Percentiles rank a stretch among this genome's conserved stretches.
Conservation (phyloP, 352 stramenopile genomes). For the Globisporangium okanoganense region DNA sequence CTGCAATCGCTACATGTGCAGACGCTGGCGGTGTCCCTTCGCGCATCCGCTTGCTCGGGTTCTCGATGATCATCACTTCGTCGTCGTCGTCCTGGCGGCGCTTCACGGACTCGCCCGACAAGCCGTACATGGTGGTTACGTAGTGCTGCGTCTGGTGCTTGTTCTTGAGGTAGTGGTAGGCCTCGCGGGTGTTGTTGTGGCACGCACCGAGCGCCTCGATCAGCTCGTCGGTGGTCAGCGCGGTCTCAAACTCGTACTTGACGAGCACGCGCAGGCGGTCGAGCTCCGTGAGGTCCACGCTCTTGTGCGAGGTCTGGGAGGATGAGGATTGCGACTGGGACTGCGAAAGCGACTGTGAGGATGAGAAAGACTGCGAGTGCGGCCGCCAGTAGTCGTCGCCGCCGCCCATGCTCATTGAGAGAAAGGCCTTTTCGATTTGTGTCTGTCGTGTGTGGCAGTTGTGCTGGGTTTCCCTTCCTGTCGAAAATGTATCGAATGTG, state of each 20-base stretch:
- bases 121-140: neutral
- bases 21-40: slow-evolving; percentile 4
- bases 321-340: neutral
- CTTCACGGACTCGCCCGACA: slow-evolving; percentile 1
- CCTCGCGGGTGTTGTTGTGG: slow-evolving; percentile 41
- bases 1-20: neutral
- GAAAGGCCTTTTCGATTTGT: neutral
- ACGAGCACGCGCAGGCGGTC: slow-evolving; percentile 54
- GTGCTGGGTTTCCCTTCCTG: too few species aligned
- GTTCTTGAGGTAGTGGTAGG: slow-evolving; percentile 47
- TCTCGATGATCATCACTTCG: slow-evolving; percentile 3
- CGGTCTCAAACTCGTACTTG: slow-evolving; percentile 56
- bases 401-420: slow-evolving; percentile 17
- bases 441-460: too few species aligned
- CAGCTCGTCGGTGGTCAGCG: slow-evolving; percentile 42
- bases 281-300: slow-evolving; percentile 37
- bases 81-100: slow-evolving; percentile 2
- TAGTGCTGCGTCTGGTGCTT: neutral
- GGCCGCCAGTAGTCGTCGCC: slow-evolving; percentile 5
- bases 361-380: slow-evolving; percentile 3
- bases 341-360: neutral
- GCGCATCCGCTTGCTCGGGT: slow-evolving; percentile 5
- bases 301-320: slow-evolving; percentile 16
- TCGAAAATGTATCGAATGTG: too few species aligned
- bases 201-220: slow-evolving; percentile 35